A percentile compares a stretch with the other conserved stretches of the same genome.
These are phyloP conservation scores for Inonotus obliquus DNA, from an alignment of 1,284 basidiomycete species.

Conservation along the genomic window DNA sequence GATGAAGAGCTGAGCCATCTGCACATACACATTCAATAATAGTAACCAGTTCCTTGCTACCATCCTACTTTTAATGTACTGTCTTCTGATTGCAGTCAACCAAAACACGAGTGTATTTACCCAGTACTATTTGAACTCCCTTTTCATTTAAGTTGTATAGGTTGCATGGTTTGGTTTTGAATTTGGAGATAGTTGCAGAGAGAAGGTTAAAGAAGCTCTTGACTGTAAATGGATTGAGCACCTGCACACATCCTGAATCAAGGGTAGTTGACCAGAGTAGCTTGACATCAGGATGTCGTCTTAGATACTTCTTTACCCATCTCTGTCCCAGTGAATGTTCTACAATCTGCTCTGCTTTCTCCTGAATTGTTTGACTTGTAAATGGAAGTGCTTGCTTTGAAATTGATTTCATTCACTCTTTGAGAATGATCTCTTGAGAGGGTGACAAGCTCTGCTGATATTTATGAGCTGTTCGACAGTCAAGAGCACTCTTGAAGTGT, in stretches of 20 bases:
- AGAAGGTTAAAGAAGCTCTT: conserved; percentile 20
- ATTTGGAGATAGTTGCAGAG: conserved; percentile 9
- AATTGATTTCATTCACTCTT: background rate
- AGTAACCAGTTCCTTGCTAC: conserved; percentile 20
- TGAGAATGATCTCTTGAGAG: background rate
- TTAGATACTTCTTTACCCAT: conserved; percentile 13
- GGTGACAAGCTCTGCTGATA: background rate
- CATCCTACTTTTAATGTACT: background rate
- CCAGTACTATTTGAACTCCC: conserved; percentile 20
- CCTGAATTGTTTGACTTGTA: background rate
- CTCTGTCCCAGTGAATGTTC: background rate
- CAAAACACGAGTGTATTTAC: background rate
- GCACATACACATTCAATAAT: conserved; percentile 21
- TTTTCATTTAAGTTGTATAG: conserved; percentile 28
- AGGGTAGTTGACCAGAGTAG: conserved; percentile 1
- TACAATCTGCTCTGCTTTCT: background rate
- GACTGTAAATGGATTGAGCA: conserved; percentile 18
- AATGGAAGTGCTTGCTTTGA: background rate
- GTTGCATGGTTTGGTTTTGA: conserved; percentile 22
- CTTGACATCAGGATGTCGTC: conserved; percentile 5
- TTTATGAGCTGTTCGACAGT: background rate
- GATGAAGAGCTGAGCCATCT: conserved; percentile 9
- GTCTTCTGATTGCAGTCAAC: conserved; percentile 9
- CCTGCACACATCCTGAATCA: conserved; percentile 18
- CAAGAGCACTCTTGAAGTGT: background rate